Conservation (phyloP, 257 asterid genomes). For the Ballota nigra region DNA sequence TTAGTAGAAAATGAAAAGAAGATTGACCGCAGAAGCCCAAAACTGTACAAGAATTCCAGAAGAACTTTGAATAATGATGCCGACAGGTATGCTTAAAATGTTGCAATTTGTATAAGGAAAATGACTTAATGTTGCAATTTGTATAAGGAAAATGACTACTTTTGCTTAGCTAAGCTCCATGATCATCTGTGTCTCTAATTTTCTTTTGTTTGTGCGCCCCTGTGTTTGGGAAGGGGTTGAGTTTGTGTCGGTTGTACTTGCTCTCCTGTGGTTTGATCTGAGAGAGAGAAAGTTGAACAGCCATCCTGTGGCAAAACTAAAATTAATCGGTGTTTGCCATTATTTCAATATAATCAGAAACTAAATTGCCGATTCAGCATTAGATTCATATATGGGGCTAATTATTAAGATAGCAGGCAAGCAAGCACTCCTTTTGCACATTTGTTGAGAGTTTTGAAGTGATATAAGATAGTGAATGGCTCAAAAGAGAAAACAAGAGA, state of each 20-base stretch:
- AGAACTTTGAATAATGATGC: slow-evolving; percentile 29
- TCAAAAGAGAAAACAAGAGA: background rate
- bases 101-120: background rate
- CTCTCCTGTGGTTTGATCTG: background rate
- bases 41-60: slow-evolving; percentile 35
- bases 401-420: background rate
- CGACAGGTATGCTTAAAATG: slow-evolving; percentile 43
- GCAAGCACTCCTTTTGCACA: background rate
- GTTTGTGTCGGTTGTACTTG: background rate
- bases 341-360: background rate
- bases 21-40: slow-evolving; percentile 43
- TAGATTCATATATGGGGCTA: background rate
- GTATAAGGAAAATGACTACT: background rate
- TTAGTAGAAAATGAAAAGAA: slow-evolving; percentile 31
- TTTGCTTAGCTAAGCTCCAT: background rate
- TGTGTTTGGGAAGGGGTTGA: background rate
- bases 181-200: background rate
- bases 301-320: background rate
- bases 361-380: background rate
- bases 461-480: background rate
- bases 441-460: background rate
- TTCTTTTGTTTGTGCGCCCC: background rate
- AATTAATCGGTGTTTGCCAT: background rate
- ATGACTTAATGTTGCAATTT: background rate
- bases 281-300: background rate